Evolutionary conservation across 805 yeast genomes (phyloP), one percentile per base, ranked within the genome.

Genomic region (Starmerella asiatica): DNA sequence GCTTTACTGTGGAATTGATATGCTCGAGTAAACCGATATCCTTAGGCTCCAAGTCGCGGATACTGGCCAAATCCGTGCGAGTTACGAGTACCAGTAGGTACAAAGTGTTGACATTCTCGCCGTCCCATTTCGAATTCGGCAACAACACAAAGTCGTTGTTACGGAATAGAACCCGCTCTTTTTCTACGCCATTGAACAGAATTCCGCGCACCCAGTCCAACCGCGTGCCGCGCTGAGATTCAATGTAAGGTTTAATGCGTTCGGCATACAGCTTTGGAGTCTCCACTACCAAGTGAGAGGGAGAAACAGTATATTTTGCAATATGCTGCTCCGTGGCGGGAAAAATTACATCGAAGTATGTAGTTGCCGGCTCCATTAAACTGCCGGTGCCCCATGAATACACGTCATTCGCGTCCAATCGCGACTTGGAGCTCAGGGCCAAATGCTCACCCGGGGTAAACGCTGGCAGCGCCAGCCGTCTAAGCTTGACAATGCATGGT

Each of bases 71-170:
- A 48, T 80, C 85, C 1, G 62, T 65, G 39, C 88, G 64, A 7
- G 16, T 30, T 15, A 39, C 20, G 43, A 88, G 76, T 7, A 81
- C 79, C 38, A 82, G 76, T 49, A 88, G 61, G 56, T 91, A 85
- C 40, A 91, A 61, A 3, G 88, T 59, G 20, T 75, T 82, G 55
- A 78, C 49, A 21, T 74, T 73, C 36, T 67, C 62, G 3, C 80
- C 76, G 56, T 88, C 95, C 98, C 98, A 91, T 56, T 86, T 86
- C 44, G 88, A 82, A 59, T 88, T 96, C 0, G 97, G 97, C 31
- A 86, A 64, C 34, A 91, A 60, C 4, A 85, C 73, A 53, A 81
- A 83, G 17, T 71, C 71, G 23, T 73, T 70, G 46, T 83, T 79
- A 37, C 78, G 75, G 49, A 67, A 69, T 2, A 85, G 66, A n/a